Conservation (phyloP, 129 eudicot genomes). For the Lactuca saligna region DNA sequence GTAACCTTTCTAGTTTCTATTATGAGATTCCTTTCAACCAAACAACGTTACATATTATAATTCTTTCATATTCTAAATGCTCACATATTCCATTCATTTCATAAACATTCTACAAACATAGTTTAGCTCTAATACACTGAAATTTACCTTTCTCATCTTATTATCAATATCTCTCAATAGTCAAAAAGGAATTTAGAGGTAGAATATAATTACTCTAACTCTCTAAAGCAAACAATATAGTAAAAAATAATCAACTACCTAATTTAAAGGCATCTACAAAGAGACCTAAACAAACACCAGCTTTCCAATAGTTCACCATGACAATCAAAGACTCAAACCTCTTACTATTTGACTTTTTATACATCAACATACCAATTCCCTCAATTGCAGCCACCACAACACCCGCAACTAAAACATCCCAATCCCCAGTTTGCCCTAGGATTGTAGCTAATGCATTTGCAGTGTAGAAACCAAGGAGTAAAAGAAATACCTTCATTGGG, state of each 20-base stretch:
- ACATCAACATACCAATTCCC: slow-evolving; percentile 89
- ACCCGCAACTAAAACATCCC: slow-evolving; percentile 97
- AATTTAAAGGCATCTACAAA: slow-evolving; percentile 97
- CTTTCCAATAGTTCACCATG: slow-evolving; percentile 93
- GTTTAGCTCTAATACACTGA: not conserved
- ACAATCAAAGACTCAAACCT: slow-evolving; percentile 68
- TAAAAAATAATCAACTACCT: slow-evolving; percentile 58
- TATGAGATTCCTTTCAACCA: too few relatives aligned
- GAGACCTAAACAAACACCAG: slow-evolving; percentile 96
- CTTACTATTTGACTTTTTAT: slow-evolving; percentile 38
- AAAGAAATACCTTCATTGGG: slow-evolving; percentile 92
- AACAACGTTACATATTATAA: too few relatives aligned
- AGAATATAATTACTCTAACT: slow-evolving; percentile 10
- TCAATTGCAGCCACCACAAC: slow-evolving; percentile 95
- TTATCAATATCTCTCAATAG: not conserved
- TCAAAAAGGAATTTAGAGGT: not conserved
- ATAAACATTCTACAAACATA: too few relatives aligned
- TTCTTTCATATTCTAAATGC: not conserved
- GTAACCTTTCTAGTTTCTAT: too few relatives aligned
- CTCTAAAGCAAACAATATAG: slow-evolving; percentile 14
- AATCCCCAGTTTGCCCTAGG: slow-evolving; percentile 95
- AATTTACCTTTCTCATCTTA: not conserved
- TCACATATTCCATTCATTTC: not conserved
- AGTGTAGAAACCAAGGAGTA: slow-evolving; percentile 91
- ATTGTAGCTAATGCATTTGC: slow-evolving; percentile 96